Percentiles rank a stretch among this genome's conserved stretches.
These are phyloP conservation scores for Colletotrichum limetticola DNA, from an alignment of 2,329 filamentous ascomycete species.

Conservation along the genomic window DNA sequence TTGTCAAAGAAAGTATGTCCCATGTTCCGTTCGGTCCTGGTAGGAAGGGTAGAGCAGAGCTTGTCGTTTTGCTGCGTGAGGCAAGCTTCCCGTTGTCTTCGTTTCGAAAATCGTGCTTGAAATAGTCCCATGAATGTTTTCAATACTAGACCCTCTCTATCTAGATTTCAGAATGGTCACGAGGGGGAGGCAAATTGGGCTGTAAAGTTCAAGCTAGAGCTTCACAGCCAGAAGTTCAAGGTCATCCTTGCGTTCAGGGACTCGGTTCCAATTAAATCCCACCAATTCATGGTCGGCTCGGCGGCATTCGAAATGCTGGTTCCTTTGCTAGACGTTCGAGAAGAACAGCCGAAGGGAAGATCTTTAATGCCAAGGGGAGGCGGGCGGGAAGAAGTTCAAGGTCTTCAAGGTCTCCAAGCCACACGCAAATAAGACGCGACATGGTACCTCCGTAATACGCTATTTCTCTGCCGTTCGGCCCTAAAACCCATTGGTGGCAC, in stretches of 20 bases:
- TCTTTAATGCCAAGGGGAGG: conserved; percentile 4
- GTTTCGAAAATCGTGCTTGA: conserved; percentile 25
- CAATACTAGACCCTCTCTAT: not conserved
- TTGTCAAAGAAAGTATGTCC: not conserved
- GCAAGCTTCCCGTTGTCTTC: not conserved
- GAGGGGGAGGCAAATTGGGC: not conserved
- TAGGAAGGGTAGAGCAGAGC: not conserved
- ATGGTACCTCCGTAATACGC: not conserved
- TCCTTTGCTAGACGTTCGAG: conserved; percentile 9
- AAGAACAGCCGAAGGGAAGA: conserved; percentile 4
- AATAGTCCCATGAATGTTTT: not conserved
- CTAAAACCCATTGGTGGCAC: conserved; percentile 22
- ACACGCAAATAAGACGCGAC: not conserved
- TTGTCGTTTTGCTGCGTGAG: not conserved
- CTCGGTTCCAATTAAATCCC: not conserved
- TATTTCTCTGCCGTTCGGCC: not conserved
- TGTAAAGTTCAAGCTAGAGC: not conserved
- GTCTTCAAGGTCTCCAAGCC: not conserved
- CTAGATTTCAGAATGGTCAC: not conserved
- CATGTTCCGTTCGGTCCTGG: not conserved
- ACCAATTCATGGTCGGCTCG: not conserved
- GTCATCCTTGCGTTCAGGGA: not conserved
- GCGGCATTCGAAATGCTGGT: not conserved
- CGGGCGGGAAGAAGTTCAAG: conserved; percentile 1
- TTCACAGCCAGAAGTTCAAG: not conserved